These are phyloP conservation scores for Piloderma croceum DNA, from an alignment of 768 basidiomycete genomes.

Conservation along the genomic window DNA sequence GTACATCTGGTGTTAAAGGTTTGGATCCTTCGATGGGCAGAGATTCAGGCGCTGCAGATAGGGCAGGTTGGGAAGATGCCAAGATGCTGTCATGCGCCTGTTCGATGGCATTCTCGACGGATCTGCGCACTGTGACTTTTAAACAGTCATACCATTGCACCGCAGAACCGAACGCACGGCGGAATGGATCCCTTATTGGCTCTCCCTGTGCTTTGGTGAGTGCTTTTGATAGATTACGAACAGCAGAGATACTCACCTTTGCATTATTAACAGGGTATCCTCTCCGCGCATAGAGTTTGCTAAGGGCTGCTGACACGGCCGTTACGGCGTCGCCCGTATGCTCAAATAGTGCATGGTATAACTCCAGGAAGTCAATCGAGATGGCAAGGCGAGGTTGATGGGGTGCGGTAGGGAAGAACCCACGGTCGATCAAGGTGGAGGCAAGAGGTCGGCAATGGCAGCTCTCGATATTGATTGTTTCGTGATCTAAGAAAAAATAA, in stretches of 20 bases:
- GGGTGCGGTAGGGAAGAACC: conserved; percentile 13
- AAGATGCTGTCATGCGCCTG: not conserved
- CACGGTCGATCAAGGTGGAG: conserved; percentile 7
- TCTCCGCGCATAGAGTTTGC: conserved; percentile 7
- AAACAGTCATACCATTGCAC: conserved; percentile 21
- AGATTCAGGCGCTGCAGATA: not conserved
- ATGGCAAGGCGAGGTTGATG: conserved; percentile 10
- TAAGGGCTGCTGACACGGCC: conserved; percentile 8
- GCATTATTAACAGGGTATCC: conserved; percentile 4
- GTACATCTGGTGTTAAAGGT: not conserved
- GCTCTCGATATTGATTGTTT: conserved; percentile 1
- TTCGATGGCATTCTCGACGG: not conserved
- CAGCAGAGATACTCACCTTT: not conserved
- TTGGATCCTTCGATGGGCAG: not conserved
- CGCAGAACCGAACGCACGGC: conserved; percentile 15
- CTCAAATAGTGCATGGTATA: conserved; percentile 14
- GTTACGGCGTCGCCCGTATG: conserved; percentile 14
- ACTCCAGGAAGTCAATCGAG: conserved; percentile 10
- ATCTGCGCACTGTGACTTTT: conserved; percentile 7
- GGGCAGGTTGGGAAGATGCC: not conserved
- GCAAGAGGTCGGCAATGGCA: conserved; percentile 4
- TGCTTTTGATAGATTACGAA: not conserved
- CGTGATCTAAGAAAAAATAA: conserved; percentile 3
- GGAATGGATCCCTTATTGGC: conserved; percentile 16
- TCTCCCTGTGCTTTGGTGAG: conserved; percentile 9